These are phyloP conservation scores for Penicillium glabrum DNA, from an alignment of 2,329 filamentous ascomycete genomes.

Conservation along the genomic window DNA sequence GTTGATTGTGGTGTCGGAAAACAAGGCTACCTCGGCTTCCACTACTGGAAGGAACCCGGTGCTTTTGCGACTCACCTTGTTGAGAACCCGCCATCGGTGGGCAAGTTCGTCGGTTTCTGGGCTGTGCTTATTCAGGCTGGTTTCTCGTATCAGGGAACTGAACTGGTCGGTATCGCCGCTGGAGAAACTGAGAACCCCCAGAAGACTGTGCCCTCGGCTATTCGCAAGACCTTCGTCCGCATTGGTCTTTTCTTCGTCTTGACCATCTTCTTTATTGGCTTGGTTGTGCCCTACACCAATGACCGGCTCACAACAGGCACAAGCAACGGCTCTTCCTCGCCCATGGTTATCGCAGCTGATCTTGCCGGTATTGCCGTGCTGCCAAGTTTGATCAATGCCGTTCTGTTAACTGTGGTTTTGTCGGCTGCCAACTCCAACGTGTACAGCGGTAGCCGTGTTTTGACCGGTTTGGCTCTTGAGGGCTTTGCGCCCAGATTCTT, in stretches of 20 bases:
- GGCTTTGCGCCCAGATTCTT: constrained; percentile 45
- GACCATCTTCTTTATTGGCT: constrained; percentile 63
- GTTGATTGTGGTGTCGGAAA: constrained; percentile 70
- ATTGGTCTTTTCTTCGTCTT: constrained; percentile 60
- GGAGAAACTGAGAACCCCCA: constrained; percentile 72
- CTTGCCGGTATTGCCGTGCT: constrained; percentile 38
- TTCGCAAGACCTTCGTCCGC: constrained; percentile 72
- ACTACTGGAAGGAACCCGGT: constrained; percentile 68
- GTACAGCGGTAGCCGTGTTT: constrained; percentile 59
- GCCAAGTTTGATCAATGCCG: constrained; percentile 40
- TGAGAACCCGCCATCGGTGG: constrained; percentile 56
- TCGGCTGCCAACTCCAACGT: constrained; percentile 44
- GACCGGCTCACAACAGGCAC: constrained; percentile 46
- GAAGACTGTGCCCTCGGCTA: constrained; percentile 69
- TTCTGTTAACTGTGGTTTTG: constrained; percentile 41
- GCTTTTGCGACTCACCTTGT: constrained; percentile 65
- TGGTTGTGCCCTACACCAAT: constrained; percentile 65
- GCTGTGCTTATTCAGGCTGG: constrained; percentile 46
- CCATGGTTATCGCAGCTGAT: constrained; percentile 43
- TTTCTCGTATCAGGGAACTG: constrained; percentile 57
- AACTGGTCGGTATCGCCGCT: constrained; percentile 72
- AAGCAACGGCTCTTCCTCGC: constrained; percentile 32
- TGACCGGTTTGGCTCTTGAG: constrained; percentile 62
- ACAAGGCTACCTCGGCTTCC: constrained; percentile 73
- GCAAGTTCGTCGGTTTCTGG: constrained; percentile 64